Base-by-base conservation (phyloP, 2,329 filamentous ascomycete species). In the Thelonectria rubi region DNA sequence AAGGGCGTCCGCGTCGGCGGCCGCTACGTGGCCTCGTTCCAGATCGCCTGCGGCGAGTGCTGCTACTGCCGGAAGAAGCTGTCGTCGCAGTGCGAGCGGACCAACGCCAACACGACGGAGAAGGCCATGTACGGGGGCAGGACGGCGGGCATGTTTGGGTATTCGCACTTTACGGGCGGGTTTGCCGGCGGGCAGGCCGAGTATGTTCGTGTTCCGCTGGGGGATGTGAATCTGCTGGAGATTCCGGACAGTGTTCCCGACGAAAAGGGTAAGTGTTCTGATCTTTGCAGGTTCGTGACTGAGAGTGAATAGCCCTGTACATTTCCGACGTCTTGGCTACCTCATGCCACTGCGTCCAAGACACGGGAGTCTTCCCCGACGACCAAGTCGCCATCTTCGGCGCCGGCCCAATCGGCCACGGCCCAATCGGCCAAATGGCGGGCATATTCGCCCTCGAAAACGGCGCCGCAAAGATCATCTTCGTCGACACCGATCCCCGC, bases 131-230 rank as follows among this genome's bases (percentile, higher is more conserved):
- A 95, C 72, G 93, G 93, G 12, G 87, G 88, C 2, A 84, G 88
- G 52, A 94, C 92, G 4, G 84, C 91, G 1, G 93, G 88, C 17
- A 88, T 91, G 65, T 91, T 91, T 70, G 89, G 89, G 1, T 91
- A 91, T 72, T 88, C 86, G 3, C 89, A 93, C 72, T 92, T 97
- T 73, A 93, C 91, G 0, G 93, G 92, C 7, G 93, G 93, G 0
- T 97, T 94, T 73, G 92, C 92, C 1, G 92, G 93, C 50, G 93
- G 93, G 0, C 93, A 97, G 76, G 91, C 92, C 4, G 93, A 97
- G 78, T 97, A 93, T 71, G 89, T 94, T 0, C 86, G 93, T 8
- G 92, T 96, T 8, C 92, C 93, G 0, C 86, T 88, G 30, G 93
- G 88, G 26, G 91, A 95, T 69, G 88, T 92, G 62, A 97, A 97